Evolutionary conservation across 2,329 filamentous ascomycete genomes (phyloP).

Genomic region (Paradendryphiella salina): DNA sequence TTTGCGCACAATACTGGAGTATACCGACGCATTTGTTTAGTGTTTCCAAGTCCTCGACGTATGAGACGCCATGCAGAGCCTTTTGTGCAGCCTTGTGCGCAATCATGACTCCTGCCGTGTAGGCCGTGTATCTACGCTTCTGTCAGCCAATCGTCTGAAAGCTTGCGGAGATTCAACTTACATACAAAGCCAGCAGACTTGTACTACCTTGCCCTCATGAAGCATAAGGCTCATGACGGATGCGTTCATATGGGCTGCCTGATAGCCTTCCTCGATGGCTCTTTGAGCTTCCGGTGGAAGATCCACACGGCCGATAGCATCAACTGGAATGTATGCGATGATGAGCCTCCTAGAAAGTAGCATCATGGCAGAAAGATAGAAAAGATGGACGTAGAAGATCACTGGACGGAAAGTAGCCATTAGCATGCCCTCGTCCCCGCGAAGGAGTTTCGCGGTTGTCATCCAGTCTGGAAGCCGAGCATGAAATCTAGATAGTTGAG

Average conservation of each 20-base stretch:
- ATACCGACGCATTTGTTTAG: constrained; percentile 9
- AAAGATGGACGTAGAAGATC: constrained; percentile 26
- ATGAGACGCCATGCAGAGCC: constrained; percentile 9
- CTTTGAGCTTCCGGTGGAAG: constrained; percentile 6
- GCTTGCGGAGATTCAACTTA: constrained; percentile 1
- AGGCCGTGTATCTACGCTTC: constrained; percentile 17
- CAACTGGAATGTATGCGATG: constrained; percentile 10
- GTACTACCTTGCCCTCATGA: constrained; percentile 17
- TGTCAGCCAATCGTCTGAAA: not conserved
- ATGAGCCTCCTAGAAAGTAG: constrained; percentile 20
- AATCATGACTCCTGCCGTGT: constrained; percentile 21
- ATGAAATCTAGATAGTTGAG: constrained; percentile 16
- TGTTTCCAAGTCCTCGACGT: constrained; percentile 9
- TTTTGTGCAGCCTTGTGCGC: constrained; percentile 20
- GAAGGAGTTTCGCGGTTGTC: constrained; percentile 8
- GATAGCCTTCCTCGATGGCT: constrained; percentile 21
- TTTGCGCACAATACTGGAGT: constrained; percentile 12
- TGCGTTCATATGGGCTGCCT: constrained; percentile 21
- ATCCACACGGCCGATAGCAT: not conserved
- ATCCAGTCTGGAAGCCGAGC: constrained; percentile 20
- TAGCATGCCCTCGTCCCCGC: not conserved
- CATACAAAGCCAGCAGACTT: constrained; percentile 31
- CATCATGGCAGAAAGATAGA: constrained; percentile 30
- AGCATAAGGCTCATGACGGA: constrained; percentile 19
- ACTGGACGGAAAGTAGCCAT: constrained; percentile 5